Evolutionary conservation across 1,284 basidiomycete species (phyloP).

Genomic region (Marasmius fiardii): DNA sequence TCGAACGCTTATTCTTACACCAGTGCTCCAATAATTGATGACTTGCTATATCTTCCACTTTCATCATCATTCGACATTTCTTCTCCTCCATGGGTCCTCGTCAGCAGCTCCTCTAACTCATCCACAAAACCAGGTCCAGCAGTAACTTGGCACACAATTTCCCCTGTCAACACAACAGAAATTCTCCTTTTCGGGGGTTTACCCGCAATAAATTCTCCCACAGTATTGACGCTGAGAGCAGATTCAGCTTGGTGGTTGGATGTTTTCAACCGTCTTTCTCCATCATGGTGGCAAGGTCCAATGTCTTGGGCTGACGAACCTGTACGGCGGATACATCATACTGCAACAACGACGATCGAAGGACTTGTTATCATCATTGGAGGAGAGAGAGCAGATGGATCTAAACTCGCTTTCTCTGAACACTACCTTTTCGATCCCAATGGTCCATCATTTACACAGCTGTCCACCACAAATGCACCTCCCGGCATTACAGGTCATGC

Average conservation of each 20-base stretch:
- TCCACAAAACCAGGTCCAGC: constrained; percentile 50
- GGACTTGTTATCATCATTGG: constrained; percentile 66
- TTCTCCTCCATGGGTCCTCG: constrained; percentile 64
- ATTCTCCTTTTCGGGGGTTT: constrained; percentile 75
- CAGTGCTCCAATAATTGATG: constrained; percentile 68
- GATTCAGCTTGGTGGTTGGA: constrained; percentile 67
- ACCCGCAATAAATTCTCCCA: constrained; percentile 54
- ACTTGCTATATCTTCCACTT: constrained; percentile 68
- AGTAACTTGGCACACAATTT: constrained; percentile 80
- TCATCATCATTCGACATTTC: constrained; percentile 51
- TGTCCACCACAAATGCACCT: constrained; percentile 58
- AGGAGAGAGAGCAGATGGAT: constrained; percentile 77
- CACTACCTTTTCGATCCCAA: constrained; percentile 62
- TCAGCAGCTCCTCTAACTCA: constrained; percentile 43
- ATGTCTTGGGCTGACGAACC: constrained; percentile 66
- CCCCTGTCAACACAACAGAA: constrained; percentile 51
- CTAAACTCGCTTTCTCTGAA: constrained; percentile 55
- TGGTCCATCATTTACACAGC: constrained; percentile 46
- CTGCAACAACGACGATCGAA: constrained; percentile 45
- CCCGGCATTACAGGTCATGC: constrained; percentile 69
- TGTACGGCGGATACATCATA: constrained; percentile 69
- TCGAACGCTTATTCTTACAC: constrained; percentile 68
- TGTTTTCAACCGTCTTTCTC: constrained; percentile 31
- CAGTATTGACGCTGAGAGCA: constrained; percentile 45
- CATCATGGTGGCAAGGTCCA: constrained; percentile 46